phyloP scores from a whole-genome alignment of 1,284 basidiomycete species.

The Taiwanofungus camphoratus region DNA sequence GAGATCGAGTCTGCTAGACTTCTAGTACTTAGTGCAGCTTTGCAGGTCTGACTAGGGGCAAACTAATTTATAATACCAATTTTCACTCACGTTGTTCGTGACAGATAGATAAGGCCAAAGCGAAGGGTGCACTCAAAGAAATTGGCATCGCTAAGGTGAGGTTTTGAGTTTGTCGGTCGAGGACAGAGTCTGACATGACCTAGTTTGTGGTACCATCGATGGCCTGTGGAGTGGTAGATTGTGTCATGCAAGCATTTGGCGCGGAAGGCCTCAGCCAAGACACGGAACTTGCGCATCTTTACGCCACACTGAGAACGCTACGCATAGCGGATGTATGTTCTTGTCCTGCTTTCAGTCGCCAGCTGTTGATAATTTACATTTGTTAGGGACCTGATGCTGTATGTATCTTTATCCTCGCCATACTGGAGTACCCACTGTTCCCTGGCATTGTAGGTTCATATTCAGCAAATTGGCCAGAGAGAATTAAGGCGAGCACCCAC shows the following conservation, averaged over 20 bases:
- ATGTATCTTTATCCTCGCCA: slow-evolving; percentile 10
- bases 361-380: background rate
- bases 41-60: slow-evolving; percentile 47
- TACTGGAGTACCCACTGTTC: background rate
- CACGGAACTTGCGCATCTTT: slow-evolving; percentile 74
- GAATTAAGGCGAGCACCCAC: slow-evolving; percentile 71
- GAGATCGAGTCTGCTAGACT: slow-evolving; percentile 88
- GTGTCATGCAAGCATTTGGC: slow-evolving; percentile 91
- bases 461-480: slow-evolving; percentile 88
- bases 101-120: slow-evolving; percentile 83
- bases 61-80: background rate
- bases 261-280: slow-evolving; percentile 95
- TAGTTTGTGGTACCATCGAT: slow-evolving; percentile 90
- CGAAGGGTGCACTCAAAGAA: slow-evolving; percentile 95
- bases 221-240: slow-evolving; percentile 85
- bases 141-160: slow-evolving; percentile 93
- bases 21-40: slow-evolving; percentile 89
- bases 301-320: slow-evolving; percentile 80
- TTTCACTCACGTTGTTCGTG: background rate
- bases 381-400: slow-evolving; percentile 80
- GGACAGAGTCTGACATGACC: background rate
- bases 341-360: background rate
- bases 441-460: slow-evolving; percentile 61
- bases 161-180: slow-evolving; percentile 5
- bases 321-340: slow-evolving; percentile 83